Percentiles rank a stretch among this genome's conserved stretches.
These are phyloP conservation scores for Halophytophthora batemanensis DNA, from an alignment of 352 stramenopile species.

Conservation along the genomic window DNA sequence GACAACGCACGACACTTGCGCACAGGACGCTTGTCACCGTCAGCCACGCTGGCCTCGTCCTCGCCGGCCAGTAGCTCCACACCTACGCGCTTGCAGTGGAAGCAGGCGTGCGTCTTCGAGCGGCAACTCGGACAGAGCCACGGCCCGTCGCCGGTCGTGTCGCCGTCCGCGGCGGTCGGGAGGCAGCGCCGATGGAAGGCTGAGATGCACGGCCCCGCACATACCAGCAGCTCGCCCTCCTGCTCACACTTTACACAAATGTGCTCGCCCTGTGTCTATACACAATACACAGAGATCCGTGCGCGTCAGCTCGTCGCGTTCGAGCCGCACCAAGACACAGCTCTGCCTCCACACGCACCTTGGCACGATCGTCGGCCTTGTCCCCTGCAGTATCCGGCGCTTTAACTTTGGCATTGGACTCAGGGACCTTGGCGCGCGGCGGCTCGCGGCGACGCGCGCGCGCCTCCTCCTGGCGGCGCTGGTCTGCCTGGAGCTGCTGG, in stretches of 20 bases:
- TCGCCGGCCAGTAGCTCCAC: constrained; percentile 22
- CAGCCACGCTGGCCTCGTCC: not conserved
- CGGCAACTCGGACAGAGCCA: constrained; percentile 69
- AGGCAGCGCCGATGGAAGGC: constrained; percentile 68
- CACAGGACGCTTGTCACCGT: constrained; percentile 24
- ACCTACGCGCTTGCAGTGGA: constrained; percentile 73
- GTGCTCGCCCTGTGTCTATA: constrained; percentile 35
- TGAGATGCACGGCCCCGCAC: constrained; percentile 66
- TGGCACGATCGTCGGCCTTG: constrained; percentile 15
- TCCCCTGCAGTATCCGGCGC: not conserved
- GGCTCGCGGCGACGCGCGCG: not conserved
- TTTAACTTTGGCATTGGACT: not conserved
- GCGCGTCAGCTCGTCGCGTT: not conserved
- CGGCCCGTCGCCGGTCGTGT: constrained; percentile 10
- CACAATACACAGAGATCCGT: constrained; percentile 3
- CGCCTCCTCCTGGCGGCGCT: constrained; percentile 18
- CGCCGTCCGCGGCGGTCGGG: not conserved
- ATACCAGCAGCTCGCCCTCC: constrained; percentile 51
- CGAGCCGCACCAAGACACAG: not conserved
- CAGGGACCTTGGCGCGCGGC: not conserved
- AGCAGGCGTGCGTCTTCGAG: constrained; percentile 62
- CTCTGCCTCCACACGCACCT: no score
- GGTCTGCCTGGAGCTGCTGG: constrained; percentile 41
- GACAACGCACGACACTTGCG: constrained; percentile 79
- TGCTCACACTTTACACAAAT: constrained; percentile 72